phyloP scores from a whole-genome alignment of 2,329 filamentous ascomycete species.

The Herpotrichia juniperi region DNA sequence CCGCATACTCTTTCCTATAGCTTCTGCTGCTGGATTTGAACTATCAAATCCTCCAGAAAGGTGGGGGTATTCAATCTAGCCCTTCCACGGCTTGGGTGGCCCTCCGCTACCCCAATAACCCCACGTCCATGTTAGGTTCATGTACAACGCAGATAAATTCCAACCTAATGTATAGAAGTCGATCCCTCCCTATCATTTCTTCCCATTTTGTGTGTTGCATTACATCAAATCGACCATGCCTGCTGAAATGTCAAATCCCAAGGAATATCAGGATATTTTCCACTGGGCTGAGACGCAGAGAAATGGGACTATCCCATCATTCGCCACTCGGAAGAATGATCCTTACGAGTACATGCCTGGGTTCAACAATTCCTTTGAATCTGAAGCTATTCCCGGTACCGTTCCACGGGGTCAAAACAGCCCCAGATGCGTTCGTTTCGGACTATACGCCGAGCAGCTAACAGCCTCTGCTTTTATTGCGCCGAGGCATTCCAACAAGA shows the following conservation, averaged over 20 bases:
- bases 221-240: too few species aligned
- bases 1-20: too few species aligned
- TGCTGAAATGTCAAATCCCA: slow-evolving; percentile 37
- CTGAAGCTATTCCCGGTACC: slow-evolving; percentile 54
- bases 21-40: too few species aligned
- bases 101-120: too few species aligned
- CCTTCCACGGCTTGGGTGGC: too few species aligned
- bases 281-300: slow-evolving; percentile 66
- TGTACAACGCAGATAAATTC: too few species aligned
- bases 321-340: slow-evolving; percentile 60
- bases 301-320: slow-evolving; percentile 61
- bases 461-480: slow-evolving; percentile 44
- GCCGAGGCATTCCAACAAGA: slow-evolving; percentile 44
- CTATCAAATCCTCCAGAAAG: too few species aligned
- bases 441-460: slow-evolving; percentile 46
- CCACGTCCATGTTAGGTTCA: too few species aligned
- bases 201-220: too few species aligned
- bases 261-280: slow-evolving; percentile 46
- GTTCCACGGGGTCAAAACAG: slow-evolving; percentile 55
- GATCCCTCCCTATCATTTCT: too few species aligned
- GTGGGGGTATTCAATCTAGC: too few species aligned
- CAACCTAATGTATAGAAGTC: too few species aligned
- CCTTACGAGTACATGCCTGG: slow-evolving; percentile 64
- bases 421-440: slow-evolving; percentile 41
- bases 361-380: slow-evolving; percentile 59